phyloP scores from a whole-genome alignment of 2,329 filamentous ascomycete genomes.

The Acarospora socialis region DNA sequence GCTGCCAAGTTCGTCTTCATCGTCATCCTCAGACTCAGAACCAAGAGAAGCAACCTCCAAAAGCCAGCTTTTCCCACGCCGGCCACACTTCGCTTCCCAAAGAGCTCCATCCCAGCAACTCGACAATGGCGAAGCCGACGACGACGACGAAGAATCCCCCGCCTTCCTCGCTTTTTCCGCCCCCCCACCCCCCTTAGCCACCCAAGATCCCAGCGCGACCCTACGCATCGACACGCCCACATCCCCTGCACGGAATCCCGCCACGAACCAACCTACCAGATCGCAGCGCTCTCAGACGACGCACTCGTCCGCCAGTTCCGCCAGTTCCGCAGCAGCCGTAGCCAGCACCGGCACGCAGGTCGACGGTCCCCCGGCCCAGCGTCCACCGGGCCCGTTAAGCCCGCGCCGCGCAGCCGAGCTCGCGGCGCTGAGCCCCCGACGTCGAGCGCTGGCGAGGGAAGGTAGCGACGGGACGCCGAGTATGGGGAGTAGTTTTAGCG shows the following conservation, averaged over 20 bases:
- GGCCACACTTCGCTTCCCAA: slow-evolving; percentile 9
- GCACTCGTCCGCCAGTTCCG: slow-evolving; percentile 24
- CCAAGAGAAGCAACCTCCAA: slow-evolving; percentile 6
- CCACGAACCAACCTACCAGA: slow-evolving; percentile 11
- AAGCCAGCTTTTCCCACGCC: slow-evolving; percentile 11
- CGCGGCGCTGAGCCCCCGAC: slow-evolving; percentile 33
- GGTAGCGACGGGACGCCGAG: slow-evolving; percentile 43
- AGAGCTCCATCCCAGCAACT: slow-evolving; percentile 11
- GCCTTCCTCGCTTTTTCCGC: slow-evolving; percentile 30
- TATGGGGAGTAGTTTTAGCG: slow-evolving; percentile 53
- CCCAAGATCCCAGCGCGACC: slow-evolving; percentile 28
- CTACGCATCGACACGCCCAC: slow-evolving; percentile 23
- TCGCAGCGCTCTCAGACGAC: slow-evolving; percentile 13
- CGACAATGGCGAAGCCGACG: slow-evolving; percentile 25
- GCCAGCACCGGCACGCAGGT: neutral
- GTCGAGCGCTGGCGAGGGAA: slow-evolving; percentile 25
- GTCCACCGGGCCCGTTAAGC: slow-evolving; percentile 17
- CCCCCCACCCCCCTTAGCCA: slow-evolving; percentile 16
- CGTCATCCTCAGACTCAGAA: slow-evolving; percentile 10
- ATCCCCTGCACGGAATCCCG: slow-evolving; percentile 1
- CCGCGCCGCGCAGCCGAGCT: slow-evolving; percentile 37
- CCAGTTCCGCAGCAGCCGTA: slow-evolving; percentile 20
- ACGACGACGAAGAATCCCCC: slow-evolving; percentile 30
- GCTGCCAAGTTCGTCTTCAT: too few relatives aligned
- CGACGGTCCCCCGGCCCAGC: slow-evolving; percentile 1